phyloP scores from a whole-genome alignment of 2,329 filamentous ascomycete genomes.

The Penicillium sp. region DNA sequence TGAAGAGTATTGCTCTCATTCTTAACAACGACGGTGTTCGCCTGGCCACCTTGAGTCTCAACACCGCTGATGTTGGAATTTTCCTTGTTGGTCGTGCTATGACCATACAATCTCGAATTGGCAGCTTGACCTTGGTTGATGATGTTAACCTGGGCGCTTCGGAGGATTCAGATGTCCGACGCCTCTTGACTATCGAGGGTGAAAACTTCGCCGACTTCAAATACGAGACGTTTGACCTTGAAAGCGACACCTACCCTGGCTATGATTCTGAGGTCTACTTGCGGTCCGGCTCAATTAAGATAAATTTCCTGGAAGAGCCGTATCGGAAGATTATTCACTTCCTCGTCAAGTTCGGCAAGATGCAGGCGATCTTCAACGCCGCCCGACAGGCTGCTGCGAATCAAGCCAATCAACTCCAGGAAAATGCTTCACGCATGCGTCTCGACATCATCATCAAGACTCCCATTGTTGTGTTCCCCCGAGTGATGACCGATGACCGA shows the following conservation, averaged over 20 bases:
- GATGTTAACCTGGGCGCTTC: conserved; percentile 91
- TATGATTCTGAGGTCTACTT: conserved; percentile 92
- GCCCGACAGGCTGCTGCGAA: conserved; percentile 92
- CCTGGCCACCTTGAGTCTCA: conserved; percentile 88
- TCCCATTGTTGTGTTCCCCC: conserved; percentile 93
- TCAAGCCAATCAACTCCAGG: conserved; percentile 90
- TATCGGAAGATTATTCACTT: conserved; percentile 99
- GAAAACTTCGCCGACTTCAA: conserved; percentile 95
- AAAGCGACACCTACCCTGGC: conserved; percentile 79
- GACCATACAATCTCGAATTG: conserved; percentile 83
- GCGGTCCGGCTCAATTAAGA: conserved; percentile 89
- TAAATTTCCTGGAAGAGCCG: conserved; percentile 96
- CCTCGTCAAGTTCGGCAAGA: conserved; percentile 97
- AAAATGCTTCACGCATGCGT: conserved; percentile 86
- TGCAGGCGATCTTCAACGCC: conserved; percentile 98
- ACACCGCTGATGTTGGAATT: conserved; percentile 87
- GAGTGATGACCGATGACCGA: conserved; percentile 71
- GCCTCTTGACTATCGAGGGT: conserved; percentile 92
- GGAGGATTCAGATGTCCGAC: conserved; percentile 77
- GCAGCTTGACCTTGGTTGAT: conserved; percentile 85
- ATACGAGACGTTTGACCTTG: conserved; percentile 90
- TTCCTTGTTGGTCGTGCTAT: conserved; percentile 86
- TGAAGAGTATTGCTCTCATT: conserved; percentile 92
- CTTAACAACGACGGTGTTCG: conserved; percentile 97
- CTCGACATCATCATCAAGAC: conserved; percentile 94